Base-by-base conservation (phyloP, 2,329 filamentous ascomycete genomes). In the Fusarium graminum region DNA sequence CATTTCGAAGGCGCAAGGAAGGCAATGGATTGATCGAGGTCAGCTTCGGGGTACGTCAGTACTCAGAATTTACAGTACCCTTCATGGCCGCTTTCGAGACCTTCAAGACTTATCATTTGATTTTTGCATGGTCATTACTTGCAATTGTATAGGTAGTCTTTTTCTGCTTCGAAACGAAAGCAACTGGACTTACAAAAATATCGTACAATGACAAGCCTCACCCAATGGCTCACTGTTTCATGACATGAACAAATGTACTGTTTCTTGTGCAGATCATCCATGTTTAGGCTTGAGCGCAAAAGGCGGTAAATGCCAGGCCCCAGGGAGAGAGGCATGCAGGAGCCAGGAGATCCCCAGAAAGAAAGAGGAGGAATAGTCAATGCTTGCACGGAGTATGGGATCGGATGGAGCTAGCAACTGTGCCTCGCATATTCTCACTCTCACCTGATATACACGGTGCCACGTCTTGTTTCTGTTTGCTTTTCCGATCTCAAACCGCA, bases 1-100 rank as follows among this genome's bases (percentile, higher is more conserved):
- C 55, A 58, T 67, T 68, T 61, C 51, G 63, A 65, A 56, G 75
- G 76, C 75, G 74, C 70, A 75, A 62, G 71, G 65, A 68, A 65
- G 53, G 65, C 53, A 65, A 69, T 53, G 36, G 58, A 62, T 71
- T 71, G 46, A 67, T 70, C 58, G 59, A 61, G 47, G 43, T 43
- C 46, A 69, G 58, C 53, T 29, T 54, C 57, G 28, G 34, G 60
- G 34, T 41, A 65, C 42, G 34, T 42, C 42, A 58, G 61, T 56
- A 53, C 62, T 59, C 53, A 51, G 65, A 52, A 61, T 57, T 41
- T 49, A 54, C 39, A 47, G 36, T 44, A 39, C 40, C 57, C 46
- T 61, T 22, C 49, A 28, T 47, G 47, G 56, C 51, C 52, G 22
- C 47, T 54, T 52, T 50, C 45, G 43, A 46, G 47, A 43, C 42